Conservation (phyloP, 192 early-diverging fungal species). For the Backusella westeae region DNA sequence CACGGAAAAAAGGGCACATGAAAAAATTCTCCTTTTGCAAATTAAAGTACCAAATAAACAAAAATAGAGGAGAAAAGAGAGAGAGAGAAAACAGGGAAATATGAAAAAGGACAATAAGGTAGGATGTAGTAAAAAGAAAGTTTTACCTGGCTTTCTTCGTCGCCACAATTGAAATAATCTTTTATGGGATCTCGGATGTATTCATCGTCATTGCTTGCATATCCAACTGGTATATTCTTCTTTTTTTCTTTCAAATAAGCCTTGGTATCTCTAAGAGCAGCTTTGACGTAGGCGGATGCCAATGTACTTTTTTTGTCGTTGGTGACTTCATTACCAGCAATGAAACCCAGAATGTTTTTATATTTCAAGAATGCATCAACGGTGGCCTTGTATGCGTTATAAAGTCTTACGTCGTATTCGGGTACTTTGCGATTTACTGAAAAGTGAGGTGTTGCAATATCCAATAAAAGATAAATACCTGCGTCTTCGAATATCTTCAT, state of each 20-base stretch:
- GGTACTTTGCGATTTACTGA: constrained; percentile 67
- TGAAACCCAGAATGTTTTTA: constrained; percentile 61
- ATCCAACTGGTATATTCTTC: constrained; percentile 69
- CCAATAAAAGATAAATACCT: constrained; percentile 75
- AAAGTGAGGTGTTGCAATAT: constrained; percentile 56
- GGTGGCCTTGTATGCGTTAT: constrained; percentile 53
- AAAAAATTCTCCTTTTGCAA: not conserved
- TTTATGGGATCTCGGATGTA: constrained; percentile 63
- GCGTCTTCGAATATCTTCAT: constrained; percentile 63
- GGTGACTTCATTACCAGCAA: constrained; percentile 77
- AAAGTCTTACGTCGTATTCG: constrained; percentile 53
- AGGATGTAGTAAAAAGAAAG: not conserved
- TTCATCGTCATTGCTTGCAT: constrained; percentile 73
- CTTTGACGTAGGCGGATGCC: constrained; percentile 67
- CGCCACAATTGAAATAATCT: constrained; percentile 72
- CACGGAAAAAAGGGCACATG: not conserved
- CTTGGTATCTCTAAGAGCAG: constrained; percentile 65
- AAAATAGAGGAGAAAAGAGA: not conserved
- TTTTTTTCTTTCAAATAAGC: constrained; percentile 51
- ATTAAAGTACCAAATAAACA: not conserved
- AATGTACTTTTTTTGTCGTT: constrained; percentile 59
- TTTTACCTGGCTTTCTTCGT: constrained; percentile 41
- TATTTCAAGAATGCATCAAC: constrained; percentile 69
- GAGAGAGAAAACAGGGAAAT: not conserved
- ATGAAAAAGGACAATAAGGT: not conserved